These are phyloP conservation scores for Priceomyces fermenticarens DNA, from an alignment of 805 yeast genomes.

Conservation along the genomic window DNA sequence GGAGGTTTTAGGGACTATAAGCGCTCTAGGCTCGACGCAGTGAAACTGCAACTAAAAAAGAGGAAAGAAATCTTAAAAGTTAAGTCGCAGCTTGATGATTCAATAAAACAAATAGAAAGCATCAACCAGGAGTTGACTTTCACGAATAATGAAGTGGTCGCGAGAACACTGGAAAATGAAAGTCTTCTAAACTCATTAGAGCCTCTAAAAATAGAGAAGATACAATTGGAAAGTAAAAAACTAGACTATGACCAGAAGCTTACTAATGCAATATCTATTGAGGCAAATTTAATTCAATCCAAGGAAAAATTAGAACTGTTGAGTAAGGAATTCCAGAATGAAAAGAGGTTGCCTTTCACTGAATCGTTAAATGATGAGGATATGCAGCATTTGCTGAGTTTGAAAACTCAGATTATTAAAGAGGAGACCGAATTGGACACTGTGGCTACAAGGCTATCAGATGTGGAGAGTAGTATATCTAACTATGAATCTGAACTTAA, in stretches of 20 bases:
- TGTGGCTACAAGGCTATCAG: slow-evolving; percentile 37
- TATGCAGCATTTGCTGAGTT: slow-evolving; percentile 29
- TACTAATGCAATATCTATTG: slow-evolving; percentile 32
- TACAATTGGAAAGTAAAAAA: slow-evolving; percentile 40
- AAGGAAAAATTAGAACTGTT: slow-evolving; percentile 37
- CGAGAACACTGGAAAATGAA: slow-evolving; percentile 41
- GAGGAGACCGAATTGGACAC: slow-evolving; percentile 40
- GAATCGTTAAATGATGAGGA: slow-evolving; percentile 53
- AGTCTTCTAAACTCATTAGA: slow-evolving; percentile 39
- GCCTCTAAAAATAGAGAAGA: slow-evolving; percentile 39
- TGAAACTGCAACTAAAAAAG: slow-evolving; percentile 55
- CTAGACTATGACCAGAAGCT: slow-evolving; percentile 44
- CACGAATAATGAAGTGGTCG: slow-evolving; percentile 43
- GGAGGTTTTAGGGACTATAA: slow-evolving; percentile 83
- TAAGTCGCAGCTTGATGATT: slow-evolving; percentile 34
- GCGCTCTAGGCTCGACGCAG: slow-evolving; percentile 65
- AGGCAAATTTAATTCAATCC: slow-evolving; percentile 13
- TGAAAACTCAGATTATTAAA: slow-evolving; percentile 33
- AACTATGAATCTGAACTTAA: slow-evolving; percentile 52
- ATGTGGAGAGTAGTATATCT: slow-evolving; percentile 46
- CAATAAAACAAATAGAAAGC: slow-evolving; percentile 34
- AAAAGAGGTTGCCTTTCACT: slow-evolving; percentile 52
- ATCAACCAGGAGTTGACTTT: slow-evolving; percentile 53
- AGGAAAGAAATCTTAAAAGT: slow-evolving; percentile 32
- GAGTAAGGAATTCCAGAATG: slow-evolving; percentile 43